Percentiles rank a stretch among this genome's conserved stretches.
These are phyloP conservation scores for Lactarius deliciosus DNA, from an alignment of 768 basidiomycete genomes.

Conservation along the genomic window DNA sequence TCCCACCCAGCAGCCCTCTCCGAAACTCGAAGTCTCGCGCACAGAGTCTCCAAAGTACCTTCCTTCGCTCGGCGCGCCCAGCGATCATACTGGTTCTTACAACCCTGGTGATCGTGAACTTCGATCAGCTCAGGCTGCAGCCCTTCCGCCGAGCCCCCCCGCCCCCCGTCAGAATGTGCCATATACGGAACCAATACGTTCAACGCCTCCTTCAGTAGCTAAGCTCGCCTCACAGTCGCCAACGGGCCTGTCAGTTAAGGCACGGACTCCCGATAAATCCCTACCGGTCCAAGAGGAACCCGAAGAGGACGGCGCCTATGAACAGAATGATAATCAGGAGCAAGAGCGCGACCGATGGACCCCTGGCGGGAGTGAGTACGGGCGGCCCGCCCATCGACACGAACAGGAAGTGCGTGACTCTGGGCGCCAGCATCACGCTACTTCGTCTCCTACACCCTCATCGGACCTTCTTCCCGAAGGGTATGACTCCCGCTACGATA, in stretches of 20 bases:
- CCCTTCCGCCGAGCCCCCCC: slow-evolving; percentile 25
- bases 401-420: slow-evolving; percentile 23
- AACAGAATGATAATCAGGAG: slow-evolving; percentile 14
- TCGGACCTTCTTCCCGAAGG: slow-evolving; percentile 30
- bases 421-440: slow-evolving; percentile 18
- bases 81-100: slow-evolving; percentile 21
- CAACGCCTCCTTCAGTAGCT: slow-evolving; percentile 22
- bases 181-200: slow-evolving; percentile 23
- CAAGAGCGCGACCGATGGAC: slow-evolving; percentile 26
- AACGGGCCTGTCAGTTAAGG: slow-evolving; percentile 22
- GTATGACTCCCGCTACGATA: slow-evolving; percentile 25
- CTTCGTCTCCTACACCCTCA: slow-evolving; percentile 28
- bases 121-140: slow-evolving; percentile 20
- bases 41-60: slow-evolving; percentile 26
- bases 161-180: slow-evolving; percentile 18
- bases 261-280: slow-evolving; percentile 30
- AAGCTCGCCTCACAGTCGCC: slow-evolving; percentile 25
- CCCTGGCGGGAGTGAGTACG: slow-evolving; percentile 21
- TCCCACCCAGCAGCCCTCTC: slow-evolving; percentile 20
- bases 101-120: slow-evolving; percentile 26
- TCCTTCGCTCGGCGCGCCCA: slow-evolving; percentile 23
- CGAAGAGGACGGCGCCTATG: slow-evolving; percentile 25
- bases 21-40: slow-evolving; percentile 20
- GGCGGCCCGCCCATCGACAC: slow-evolving; percentile 22
- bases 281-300: slow-evolving; percentile 30